Conservation (phyloP, 2,329 filamentous ascomycete species). For the Venturia nashicola region DNA sequence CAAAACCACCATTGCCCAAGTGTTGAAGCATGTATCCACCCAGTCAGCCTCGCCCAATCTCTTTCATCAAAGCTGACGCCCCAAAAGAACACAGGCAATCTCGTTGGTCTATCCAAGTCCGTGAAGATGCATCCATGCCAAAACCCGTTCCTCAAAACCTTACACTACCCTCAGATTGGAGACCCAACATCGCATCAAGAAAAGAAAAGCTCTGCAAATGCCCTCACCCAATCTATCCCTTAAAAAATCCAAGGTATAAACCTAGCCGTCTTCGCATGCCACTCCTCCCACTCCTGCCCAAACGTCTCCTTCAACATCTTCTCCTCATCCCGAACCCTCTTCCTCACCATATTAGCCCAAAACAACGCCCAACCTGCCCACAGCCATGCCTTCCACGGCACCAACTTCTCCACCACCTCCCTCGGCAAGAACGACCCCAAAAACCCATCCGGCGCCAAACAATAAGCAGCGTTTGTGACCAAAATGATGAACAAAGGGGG, state of each 20-base stretch:
- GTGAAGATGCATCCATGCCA: no score
- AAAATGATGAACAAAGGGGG: constrained; percentile 27
- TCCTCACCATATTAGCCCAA: constrained; percentile 20
- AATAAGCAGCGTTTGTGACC: constrained; percentile 14
- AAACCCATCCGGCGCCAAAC: not conserved
- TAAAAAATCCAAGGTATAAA: constrained; percentile 32
- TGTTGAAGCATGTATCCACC: no score
- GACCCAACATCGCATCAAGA: not conserved
- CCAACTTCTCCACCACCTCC: not conserved
- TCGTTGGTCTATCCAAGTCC: no score
- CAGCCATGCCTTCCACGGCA: not conserved
- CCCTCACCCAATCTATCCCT: not conserved
- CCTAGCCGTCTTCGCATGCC: constrained; percentile 35
- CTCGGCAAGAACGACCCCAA: not conserved
- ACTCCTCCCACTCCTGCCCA: constrained; percentile 36
- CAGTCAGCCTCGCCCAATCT: no score
- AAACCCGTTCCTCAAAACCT: no score
- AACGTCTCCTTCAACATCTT: constrained; percentile 36
- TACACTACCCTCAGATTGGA: no score
- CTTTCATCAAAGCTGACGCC: no score
- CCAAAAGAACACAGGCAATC: no score
- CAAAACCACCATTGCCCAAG: no score
- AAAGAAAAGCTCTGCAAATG: no score
- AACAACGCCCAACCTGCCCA: not conserved
- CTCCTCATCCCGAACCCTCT: constrained; percentile 35